These are phyloP conservation scores for Filobasidium floriforme DNA, from an alignment of 768 basidiomycete genomes.

Conservation along the genomic window DNA sequence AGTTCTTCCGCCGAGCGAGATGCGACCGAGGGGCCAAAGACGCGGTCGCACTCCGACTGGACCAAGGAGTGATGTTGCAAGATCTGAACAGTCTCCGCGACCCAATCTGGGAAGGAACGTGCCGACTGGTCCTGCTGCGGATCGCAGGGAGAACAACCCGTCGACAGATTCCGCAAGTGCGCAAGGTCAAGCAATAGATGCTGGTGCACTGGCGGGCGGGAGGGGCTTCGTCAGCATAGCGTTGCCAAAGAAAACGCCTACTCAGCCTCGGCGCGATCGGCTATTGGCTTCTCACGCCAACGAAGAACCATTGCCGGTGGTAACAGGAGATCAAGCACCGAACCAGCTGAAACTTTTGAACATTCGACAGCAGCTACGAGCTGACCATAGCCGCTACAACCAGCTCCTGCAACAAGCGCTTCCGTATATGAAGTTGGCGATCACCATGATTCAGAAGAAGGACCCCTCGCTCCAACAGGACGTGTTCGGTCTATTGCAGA, in stretches of 20 bases:
- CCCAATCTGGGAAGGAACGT: not conserved
- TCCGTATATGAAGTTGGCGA: not conserved
- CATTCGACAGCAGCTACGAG: not conserved
- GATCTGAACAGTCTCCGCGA: not conserved
- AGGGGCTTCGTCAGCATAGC: constrained; percentile 3
- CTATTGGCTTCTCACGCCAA: not conserved
- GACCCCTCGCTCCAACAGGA: not conserved
- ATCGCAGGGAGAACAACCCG: not conserved
- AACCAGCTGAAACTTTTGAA: not conserved
- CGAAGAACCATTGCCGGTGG: not conserved
- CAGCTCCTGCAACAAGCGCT: not conserved
- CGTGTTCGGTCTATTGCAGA: not conserved
- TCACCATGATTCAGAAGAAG: not conserved
- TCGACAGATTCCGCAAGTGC: not conserved
- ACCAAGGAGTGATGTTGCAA: not conserved
- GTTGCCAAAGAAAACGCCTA: not conserved
- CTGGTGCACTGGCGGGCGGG: not conserved
- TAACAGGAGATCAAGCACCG: not conserved
- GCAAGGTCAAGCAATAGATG: not conserved
- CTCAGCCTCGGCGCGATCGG: not conserved
- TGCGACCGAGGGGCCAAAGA: no score
- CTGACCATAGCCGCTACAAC: not conserved
- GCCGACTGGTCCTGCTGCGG: not conserved
- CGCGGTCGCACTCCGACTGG: not conserved
- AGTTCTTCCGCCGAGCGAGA: no score